Conservation (phyloP, 1,139 yeast species). For the Pneumocystis carinii region DNA sequence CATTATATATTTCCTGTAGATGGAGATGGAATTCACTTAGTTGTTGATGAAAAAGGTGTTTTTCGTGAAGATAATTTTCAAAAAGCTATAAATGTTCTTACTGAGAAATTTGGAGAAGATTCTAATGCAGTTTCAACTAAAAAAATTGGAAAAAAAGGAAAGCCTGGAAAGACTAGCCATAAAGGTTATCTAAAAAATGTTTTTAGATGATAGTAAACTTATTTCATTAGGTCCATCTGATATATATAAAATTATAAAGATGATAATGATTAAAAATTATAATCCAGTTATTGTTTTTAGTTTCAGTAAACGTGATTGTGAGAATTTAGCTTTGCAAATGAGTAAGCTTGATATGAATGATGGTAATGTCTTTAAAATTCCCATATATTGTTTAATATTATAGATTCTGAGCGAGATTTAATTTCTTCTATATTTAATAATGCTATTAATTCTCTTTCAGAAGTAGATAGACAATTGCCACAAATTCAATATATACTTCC, state of each 20-base stretch:
- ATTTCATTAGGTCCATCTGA: constrained; percentile 45
- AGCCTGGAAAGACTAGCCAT: constrained; percentile 80
- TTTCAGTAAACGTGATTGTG: constrained; percentile 93
- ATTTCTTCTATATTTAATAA: constrained; percentile 75
- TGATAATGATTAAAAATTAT: constrained; percentile 91
- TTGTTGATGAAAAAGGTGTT: constrained; percentile 91
- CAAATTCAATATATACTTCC: constrained; percentile 88
- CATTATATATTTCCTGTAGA: constrained; percentile 94
- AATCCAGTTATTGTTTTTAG: constrained; percentile 97
- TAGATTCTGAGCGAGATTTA: constrained; percentile 71
- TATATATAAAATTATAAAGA: constrained; percentile 88
- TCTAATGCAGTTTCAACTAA: constrained; percentile 37
- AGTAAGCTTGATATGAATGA: constrained; percentile 84
- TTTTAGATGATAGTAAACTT: constrained; percentile 1
- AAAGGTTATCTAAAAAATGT: constrained; percentile 28
- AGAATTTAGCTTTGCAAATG: constrained; percentile 83
- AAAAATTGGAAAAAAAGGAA: constrained; percentile 56
- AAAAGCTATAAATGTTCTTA: constrained; percentile 90
- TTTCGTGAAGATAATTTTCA: constrained; percentile 96
- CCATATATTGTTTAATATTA: constrained; percentile 20
- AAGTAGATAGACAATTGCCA: constrained; percentile 79
- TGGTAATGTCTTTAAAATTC: constrained; percentile 4
- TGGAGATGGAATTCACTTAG: constrained; percentile 93
- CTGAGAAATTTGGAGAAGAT: constrained; percentile 73
- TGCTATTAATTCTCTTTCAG: constrained; percentile 76